These are phyloP conservation scores for Tylopilus cervinicoccineus DNA, from an alignment of 768 basidiomycete species.

Conservation along the genomic window DNA sequence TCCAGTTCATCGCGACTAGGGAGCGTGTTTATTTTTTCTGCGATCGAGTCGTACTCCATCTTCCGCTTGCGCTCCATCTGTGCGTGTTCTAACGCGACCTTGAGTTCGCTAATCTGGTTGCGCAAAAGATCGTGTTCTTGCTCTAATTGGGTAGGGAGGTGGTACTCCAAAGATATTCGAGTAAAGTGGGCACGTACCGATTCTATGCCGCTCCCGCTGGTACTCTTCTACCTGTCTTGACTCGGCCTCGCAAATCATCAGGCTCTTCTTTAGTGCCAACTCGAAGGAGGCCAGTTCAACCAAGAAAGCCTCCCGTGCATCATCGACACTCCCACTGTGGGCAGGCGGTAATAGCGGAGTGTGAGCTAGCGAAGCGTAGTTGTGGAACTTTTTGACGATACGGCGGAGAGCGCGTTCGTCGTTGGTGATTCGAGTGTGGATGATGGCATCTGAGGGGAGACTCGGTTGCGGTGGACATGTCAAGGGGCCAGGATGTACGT, in stretches of 20 bases:
- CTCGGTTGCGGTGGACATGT: conserved; percentile 11
- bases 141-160: conserved; percentile 38
- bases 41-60: conserved; percentile 82
- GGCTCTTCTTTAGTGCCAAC: conserved; percentile 68
- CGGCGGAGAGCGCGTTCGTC: conserved; percentile 77
- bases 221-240: conserved; percentile 83
- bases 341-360: conserved; percentile 36
- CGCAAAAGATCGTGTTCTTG: conserved; percentile 65
- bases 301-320: conserved; percentile 75
- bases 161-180: background rate
- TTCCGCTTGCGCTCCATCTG: conserved; percentile 72
- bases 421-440: conserved; percentile 75
- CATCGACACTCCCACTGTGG: conserved; percentile 43
- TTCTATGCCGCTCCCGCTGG: conserved; percentile 62
- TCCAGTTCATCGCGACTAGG: conserved; percentile 75
- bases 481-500: conserved; percentile 17
- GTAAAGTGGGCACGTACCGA: conserved; percentile 49
- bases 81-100: conserved; percentile 70
- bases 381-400: conserved; percentile 79
- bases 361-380: conserved; percentile 58
- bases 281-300: conserved; percentile 77
- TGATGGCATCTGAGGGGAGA: conserved; percentile 61
- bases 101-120: conserved; percentile 74
- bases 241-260: conserved; percentile 84
- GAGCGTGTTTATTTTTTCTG: conserved; percentile 77